phyloP scores from a whole-genome alignment of 495 filamentous ascomycete species.

The Xylaria palmicola region DNA sequence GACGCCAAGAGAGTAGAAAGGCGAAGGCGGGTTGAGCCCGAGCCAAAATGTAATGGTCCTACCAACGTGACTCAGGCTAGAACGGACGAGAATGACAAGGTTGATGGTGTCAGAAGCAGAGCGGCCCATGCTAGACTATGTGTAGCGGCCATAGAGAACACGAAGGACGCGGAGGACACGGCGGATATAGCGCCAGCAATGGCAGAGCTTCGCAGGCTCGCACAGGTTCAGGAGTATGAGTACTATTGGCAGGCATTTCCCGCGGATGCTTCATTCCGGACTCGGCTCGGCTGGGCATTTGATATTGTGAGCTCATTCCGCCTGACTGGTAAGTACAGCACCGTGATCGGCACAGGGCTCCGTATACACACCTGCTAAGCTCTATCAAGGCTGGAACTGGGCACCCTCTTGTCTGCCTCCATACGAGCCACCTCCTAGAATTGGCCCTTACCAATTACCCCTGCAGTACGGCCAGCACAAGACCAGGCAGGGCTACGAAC shows the following conservation, averaged over 20 bases:
- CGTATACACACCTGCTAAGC: background rate
- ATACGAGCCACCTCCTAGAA: conserved; percentile 43
- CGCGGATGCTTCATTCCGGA: conserved; percentile 44
- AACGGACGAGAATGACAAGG: background rate
- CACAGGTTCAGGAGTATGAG: conserved; percentile 34
- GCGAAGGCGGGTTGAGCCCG: conserved; percentile 26
- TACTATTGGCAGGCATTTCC: conserved; percentile 77
- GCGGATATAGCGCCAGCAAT: background rate
- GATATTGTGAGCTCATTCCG: conserved; percentile 69
- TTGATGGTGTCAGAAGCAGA: background rate
- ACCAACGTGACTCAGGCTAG: background rate
- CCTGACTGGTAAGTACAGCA: conserved; percentile 48
- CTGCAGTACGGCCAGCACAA: conserved; percentile 32
- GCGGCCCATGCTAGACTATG: background rate
- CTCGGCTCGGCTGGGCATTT: conserved; percentile 69
- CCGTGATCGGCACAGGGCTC: too few species aligned
- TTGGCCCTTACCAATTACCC: conserved; percentile 37
- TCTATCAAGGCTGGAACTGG: conserved; percentile 68
- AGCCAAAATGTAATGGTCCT: background rate
- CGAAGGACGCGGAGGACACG: background rate
- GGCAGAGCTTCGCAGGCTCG: conserved; percentile 9
- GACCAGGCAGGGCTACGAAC: conserved; percentile 34
- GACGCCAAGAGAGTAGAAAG: conserved; percentile 67
- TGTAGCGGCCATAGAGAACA: background rate
- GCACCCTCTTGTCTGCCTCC: conserved; percentile 58